These are phyloP conservation scores for Yarrowia sp. DNA, from an alignment of 805 yeast genomes.

Conservation along the genomic window DNA sequence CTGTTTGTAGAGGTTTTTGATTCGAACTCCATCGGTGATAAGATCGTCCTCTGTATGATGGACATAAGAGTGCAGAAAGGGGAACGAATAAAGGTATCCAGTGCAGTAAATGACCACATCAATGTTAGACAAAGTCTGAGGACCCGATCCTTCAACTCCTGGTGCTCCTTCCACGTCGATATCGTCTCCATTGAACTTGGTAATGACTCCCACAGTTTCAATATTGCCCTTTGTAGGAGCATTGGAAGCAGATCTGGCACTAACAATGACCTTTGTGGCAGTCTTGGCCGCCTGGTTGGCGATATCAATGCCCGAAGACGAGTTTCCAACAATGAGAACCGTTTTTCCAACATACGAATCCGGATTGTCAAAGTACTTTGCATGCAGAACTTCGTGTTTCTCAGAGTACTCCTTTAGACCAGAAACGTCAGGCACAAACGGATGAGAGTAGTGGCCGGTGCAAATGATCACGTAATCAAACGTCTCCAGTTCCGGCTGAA, in stretches of 20 bases:
- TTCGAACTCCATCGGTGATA: slow-evolving; percentile 47
- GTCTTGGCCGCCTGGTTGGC: slow-evolving; percentile 55
- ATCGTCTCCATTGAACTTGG: background rate
- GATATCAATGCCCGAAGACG: slow-evolving; percentile 74
- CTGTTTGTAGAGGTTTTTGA: slow-evolving; percentile 40
- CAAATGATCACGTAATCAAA: slow-evolving; percentile 65
- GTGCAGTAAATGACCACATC: slow-evolving; percentile 68
- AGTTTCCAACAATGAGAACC: slow-evolving; percentile 69
- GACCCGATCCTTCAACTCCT: slow-evolving; percentile 49
- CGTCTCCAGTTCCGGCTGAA: slow-evolving; percentile 22
- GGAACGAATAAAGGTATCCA: slow-evolving; percentile 66
- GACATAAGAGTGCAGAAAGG: slow-evolving; percentile 48
- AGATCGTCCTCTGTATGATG: slow-evolving; percentile 32
- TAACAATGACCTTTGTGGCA: slow-evolving; percentile 46
- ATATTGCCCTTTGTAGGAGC: slow-evolving; percentile 25
- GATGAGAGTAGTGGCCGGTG: slow-evolving; percentile 61
- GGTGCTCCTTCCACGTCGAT: slow-evolving; percentile 24
- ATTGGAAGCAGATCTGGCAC: slow-evolving; percentile 41
- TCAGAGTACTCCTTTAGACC: slow-evolving; percentile 52
- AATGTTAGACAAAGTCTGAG: slow-evolving; percentile 45
- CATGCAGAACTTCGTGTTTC: slow-evolving; percentile 52
- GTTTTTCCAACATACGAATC: slow-evolving; percentile 44
- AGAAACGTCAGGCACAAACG: slow-evolving; percentile 52
- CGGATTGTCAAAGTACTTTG: slow-evolving; percentile 53
- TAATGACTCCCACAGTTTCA: slow-evolving; percentile 29